Conservation (phyloP, 306 rosid species). For the Fragaria ananassa region DNA sequence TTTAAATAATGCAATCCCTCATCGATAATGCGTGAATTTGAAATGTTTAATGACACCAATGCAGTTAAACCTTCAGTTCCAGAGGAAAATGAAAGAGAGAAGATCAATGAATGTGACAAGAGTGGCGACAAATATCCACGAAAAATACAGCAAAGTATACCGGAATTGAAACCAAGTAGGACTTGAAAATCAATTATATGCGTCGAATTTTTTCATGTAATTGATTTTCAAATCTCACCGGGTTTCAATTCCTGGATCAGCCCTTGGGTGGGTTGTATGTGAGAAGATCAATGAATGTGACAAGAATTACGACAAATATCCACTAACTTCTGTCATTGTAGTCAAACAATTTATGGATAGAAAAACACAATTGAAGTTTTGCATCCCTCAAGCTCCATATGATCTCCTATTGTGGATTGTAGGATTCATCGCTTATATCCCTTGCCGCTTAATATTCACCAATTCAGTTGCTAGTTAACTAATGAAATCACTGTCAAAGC, state of each 20-base stretch:
- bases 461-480: neutral
- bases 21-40: conserved; percentile 57
- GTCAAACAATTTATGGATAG: neutral
- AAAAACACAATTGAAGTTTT: neutral
- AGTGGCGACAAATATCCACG: neutral
- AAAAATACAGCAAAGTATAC: conserved; percentile 26
- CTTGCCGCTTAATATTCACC: neutral
- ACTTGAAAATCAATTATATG: too few species aligned
- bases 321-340: neutral
- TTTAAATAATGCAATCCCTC: conserved; percentile 57
- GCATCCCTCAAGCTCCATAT: conserved; percentile 3
- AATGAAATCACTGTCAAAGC: conserved; percentile 8
- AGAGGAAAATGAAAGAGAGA: neutral
- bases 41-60: conserved; percentile 63
- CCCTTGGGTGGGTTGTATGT: too few species aligned
- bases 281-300: too few species aligned
- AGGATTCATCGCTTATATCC: neutral
- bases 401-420: neutral
- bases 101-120: neutral
- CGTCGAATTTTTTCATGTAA: too few species aligned
- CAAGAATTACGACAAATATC: neutral
- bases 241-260: too few species aligned
- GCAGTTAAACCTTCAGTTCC: conserved; percentile 49
- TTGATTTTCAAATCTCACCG: too few species aligned
- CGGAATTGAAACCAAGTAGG: conserved; percentile 23